Conservation (phyloP, 768 basidiomycete genomes). For the Termitomyces sp. region DNA sequence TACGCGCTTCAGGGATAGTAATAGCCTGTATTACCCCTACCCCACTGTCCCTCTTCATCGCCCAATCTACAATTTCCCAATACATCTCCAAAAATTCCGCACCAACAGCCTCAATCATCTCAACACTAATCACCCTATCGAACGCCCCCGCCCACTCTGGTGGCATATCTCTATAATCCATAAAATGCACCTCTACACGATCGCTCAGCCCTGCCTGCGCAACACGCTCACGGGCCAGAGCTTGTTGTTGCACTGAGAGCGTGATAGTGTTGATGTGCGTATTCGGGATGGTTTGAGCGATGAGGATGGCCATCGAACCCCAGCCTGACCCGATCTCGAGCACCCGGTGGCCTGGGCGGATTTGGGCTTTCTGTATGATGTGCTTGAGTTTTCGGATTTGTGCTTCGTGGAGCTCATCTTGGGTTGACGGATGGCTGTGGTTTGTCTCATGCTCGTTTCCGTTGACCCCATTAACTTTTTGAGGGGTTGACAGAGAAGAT, state of each 20-base stretch:
- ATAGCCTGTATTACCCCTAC: conserved; percentile 72
- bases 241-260: conserved; percentile 34
- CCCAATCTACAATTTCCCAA: conserved; percentile 62
- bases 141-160: conserved; percentile 57
- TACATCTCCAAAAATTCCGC: conserved; percentile 59
- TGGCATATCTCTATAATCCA: conserved; percentile 70
- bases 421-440: neutral
- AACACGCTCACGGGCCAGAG: conserved; percentile 45
- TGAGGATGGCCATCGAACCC: conserved; percentile 66
- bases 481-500: neutral
- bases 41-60: conserved; percentile 49
- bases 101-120: conserved; percentile 77
- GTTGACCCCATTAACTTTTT: neutral
- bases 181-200: conserved; percentile 59
- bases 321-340: conserved; percentile 79
- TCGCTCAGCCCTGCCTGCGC: conserved; percentile 42
- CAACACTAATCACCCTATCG: conserved; percentile 66
- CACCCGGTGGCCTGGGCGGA: conserved; percentile 49
- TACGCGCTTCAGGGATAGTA: conserved; percentile 40
- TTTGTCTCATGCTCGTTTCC: neutral
- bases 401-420: neutral
- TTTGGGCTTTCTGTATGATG: conserved; percentile 59
- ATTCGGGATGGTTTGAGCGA: conserved; percentile 46
- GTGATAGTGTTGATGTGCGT: conserved; percentile 70
- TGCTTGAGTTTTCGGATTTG: neutral